A percentile compares a stretch with the other conserved stretches of the same genome.
Conservation (phyloP, 805 yeast genomes). For the Priceomyces fermenticarens region DNA sequence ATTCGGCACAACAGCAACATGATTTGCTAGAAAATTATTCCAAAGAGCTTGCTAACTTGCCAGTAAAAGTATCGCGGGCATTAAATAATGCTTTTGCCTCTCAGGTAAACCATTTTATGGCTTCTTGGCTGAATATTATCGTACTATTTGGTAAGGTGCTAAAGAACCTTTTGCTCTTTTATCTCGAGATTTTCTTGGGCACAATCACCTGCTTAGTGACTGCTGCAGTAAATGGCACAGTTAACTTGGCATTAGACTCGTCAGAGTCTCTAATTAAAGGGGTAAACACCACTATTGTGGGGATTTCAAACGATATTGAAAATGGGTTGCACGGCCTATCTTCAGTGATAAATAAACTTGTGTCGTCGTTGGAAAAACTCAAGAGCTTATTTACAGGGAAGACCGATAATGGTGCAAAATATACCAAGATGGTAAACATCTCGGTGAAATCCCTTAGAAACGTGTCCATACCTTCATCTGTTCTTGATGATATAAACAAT, state of each 20-base stretch:
- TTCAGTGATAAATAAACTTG: constrained; percentile 51
- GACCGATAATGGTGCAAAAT: constrained; percentile 24
- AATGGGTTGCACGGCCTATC: constrained; percentile 64
- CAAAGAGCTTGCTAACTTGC: constrained; percentile 39
- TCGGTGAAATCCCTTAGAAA: constrained; percentile 54
- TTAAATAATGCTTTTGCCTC: constrained; percentile 51
- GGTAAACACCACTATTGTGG: constrained; percentile 59
- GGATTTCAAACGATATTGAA: constrained; percentile 59
- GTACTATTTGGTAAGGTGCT: constrained; percentile 51
- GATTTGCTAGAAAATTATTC: constrained; percentile 40
- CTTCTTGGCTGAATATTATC: constrained; percentile 43
- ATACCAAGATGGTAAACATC: constrained; percentile 50
- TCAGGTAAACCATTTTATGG: constrained; percentile 46
- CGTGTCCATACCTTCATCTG: constrained; percentile 62
- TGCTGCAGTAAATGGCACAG: constrained; percentile 70
- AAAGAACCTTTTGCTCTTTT: constrained; percentile 58
- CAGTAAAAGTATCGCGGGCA: constrained; percentile 51
- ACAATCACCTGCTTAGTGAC: constrained; percentile 82
- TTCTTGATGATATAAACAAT: constrained; percentile 53
- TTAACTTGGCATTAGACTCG: constrained; percentile 68
- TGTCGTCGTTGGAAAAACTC: constrained; percentile 50
- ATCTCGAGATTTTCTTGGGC: constrained; percentile 73
- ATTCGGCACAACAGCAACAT: constrained; percentile 41
- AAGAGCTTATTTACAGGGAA: constrained; percentile 48
- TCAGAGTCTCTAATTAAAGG: constrained; percentile 57